Base-by-base conservation (phyloP, 345 rosid species). In the Firmiana major region DNA sequence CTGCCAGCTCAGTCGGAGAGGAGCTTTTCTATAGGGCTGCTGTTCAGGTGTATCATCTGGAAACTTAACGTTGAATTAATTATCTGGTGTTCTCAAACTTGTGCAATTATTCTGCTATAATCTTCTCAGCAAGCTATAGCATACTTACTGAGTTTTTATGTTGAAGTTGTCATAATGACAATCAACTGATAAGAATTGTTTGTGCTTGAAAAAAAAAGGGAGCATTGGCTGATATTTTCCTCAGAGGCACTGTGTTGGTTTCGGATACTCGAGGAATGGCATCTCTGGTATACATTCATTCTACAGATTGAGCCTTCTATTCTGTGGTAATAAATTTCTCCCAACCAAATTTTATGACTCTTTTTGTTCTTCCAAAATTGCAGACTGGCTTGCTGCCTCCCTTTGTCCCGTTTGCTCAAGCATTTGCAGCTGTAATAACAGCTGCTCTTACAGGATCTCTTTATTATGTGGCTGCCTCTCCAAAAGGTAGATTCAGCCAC, bases 11-110 rank as follows among this genome's bases (percentile, higher is more conserved):
- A 0, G 88, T 96, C 26, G 99, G 99, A 69, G 99, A 96, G 87
- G 99, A 96, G 89, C 98, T 96, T 79, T 96, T 96, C 85, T 96
- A 96, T 85, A 89, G 99, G 38, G 97, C 91, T 68, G 98, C 99
- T 55, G 91, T 96, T 65, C 99, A 96, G 99, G 99, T 90, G n/a
- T 77, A 71, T 75, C 73, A 45, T 67, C 73, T 9, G 34, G 26
- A 38, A 13, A 10, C 17, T 24, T 49, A 38, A 59, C 22, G 48
- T 10, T 12, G 28, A 69, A 48, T 21, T 24, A 40, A 22, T 26
- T 58, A 59, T 16, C 51, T 21, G 13, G 51, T 43, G 22, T 42
- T 38, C 46, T 26, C 5, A 28, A 48, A 48, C 24, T 46, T 70
- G 22, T 68, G 36, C 1, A 28, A 62, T 17, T 16, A 9, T 49